Base-by-base conservation (phyloP, 441 rosid species). In the Breynia disticha region DNA sequence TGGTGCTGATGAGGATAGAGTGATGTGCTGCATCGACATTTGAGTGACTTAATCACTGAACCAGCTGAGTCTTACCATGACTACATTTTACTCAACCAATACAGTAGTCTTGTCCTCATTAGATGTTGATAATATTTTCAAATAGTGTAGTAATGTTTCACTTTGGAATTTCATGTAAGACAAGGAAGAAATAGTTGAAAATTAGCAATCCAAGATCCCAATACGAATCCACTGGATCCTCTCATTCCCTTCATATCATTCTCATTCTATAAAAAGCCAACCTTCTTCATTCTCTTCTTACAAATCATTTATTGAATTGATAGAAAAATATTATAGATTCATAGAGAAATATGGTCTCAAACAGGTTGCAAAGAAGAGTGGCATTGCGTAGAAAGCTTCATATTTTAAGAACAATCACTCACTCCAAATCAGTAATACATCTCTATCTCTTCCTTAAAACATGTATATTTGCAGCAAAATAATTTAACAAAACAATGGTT, bases 381-480 rank as follows among this genome's bases (percentile, higher is more conserved):
- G 64, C 76, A 60, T 14, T 64, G 64, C 76, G 74, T 56, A 73
- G 67, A 52, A 79, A 76, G 76, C 66, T 73, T 77, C 80, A 62
- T 15, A 62, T 72, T 71, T 75, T 74, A 37, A 67, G 67, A 68
- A 63, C 64, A 28, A 76, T 61, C 63, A 57, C 75, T 43, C 46
- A 24, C 67, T 74, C 75, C 70, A 76, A 79, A 76, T 72, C 73
- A 51, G 90, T 80, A 83, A 66, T 14, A 14, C 57, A 19, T 24
- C 41, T 37, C 1, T 15, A 41, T 41, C n/a, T 24, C 18, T 32
- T 44, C 37, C n/a, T 2, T 11, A 1, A 16, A 11, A 28, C 16
- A 10, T 1, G 20, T 11, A 0, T 3, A 52, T 37, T 37, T 6
- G 41, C 41, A 37, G 11, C 44, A 0, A 8, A 9, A 28, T 4